Base-by-base conservation (phyloP, 441 rosid species). In the Biscutella laevigata region DNA sequence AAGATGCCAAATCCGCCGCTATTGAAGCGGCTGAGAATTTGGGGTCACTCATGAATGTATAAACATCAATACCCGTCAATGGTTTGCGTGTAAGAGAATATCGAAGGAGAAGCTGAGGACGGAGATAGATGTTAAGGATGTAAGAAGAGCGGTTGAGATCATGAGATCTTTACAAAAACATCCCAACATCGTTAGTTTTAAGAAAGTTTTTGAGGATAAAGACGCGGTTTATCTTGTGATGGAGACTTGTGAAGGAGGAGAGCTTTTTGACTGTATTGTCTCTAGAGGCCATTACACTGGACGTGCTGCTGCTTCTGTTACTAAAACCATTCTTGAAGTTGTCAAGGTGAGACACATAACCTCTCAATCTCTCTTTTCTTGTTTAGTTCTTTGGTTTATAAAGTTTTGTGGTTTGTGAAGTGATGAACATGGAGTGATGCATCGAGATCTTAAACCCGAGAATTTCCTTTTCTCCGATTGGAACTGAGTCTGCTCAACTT, bases 181-280 rank as follows among this genome's bases (percentile, higher is more conserved):
- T 69, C 81, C 90, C 1, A 77, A 81, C 43, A 81, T 91, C 34
- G 98, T 83, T 5, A 44, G 52, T 37, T 79, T 71, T 57, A 80
- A 71, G 56, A 95, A 91, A 68, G 96, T 90, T 2, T 87, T 66
- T 6, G 98, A 91, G 64, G 95, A 91, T 62, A 57, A 28, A 36
- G 90, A 87, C 5, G 84, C 79, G 0, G 75, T 87, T 30, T 83
- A 84, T 62, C 75, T 91, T 47, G 88, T 91, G 0, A 87, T 87
- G 98, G 96, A 91, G 82, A 71, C 83, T 43, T 91, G 98, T 44
- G 72, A 76, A 57, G 96, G 95, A 1, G 96, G 98, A 4, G 98
- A 91, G 71, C 86, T 91, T 20, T 91, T 91, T 32, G 90, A 87
- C 43, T 57, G 98, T 55, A 91, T 91, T 22, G 85, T 87, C 5